Base-by-base conservation (phyloP, 2,329 filamentous ascomycete genomes). In the Penicillium sp. region DNA sequence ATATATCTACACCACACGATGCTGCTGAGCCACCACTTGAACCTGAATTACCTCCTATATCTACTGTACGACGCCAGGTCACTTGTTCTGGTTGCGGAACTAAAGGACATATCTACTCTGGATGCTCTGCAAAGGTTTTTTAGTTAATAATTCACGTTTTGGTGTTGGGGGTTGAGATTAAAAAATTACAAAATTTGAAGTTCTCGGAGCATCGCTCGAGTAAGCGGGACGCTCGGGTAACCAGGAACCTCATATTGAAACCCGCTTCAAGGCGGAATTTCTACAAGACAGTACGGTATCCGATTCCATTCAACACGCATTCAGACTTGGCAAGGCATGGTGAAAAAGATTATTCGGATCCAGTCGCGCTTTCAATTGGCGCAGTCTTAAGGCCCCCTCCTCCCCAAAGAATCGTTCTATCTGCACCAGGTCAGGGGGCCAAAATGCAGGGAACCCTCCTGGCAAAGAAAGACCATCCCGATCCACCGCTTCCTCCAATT, bases 321-420 rank as follows among this genome's bases (percentile, higher is more conserved):
- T 36, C 11, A 56, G 39, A 47, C 40, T 24, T 8, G 54, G 54
- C 40, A 57, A 33, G 0, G 42, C 51, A 36, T 47, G 54, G 44
- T 21, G 26, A 48, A 55, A 53, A 1, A 53, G 0, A 51, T 55
- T 23, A 7, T 51, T 42, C 42, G 53, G 53, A 29, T 55, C 47
- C 26, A 50, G 24, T 14, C 36, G 47, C 16, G 36, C 23, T 29
- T 50, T 50, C 33, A 50, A 42, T 18, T n/a, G 47, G 2, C 36
- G 47, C 36, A 50, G 26, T 50, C 47, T 50, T 39, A 16, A 6
- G 9, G 34, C 47, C 14, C n/a, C 19, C 33, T 43, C 7, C 8
- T 13, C 18, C 33, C 47, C 47, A 16, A 50, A 50, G 47, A 50
- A 50, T n/a, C 16, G 36, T 39, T 50, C 47, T 50, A 50, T 13